Conservation (phyloP, 2,329 filamentous ascomycete species). For the Pezicula neosporulosa region DNA sequence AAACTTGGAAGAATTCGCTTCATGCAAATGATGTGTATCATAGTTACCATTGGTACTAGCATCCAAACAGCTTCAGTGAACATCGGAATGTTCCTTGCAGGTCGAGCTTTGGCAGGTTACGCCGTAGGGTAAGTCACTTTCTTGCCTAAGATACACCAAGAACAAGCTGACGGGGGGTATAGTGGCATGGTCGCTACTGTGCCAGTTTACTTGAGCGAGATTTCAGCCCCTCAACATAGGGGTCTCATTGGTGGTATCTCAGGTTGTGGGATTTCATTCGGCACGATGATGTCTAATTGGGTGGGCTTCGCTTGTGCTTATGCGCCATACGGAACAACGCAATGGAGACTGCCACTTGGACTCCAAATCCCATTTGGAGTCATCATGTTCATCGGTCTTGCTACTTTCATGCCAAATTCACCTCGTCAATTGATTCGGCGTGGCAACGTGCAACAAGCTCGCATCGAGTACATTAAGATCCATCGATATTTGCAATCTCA, state of each 20-base stretch:
- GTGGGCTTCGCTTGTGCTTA: conserved; percentile 52
- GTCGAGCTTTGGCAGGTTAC: conserved; percentile 42
- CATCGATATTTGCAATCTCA: conserved; percentile 40
- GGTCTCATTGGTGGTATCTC: conserved; percentile 30
- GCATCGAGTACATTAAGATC: conserved; percentile 43
- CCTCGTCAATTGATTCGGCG: conserved; percentile 48
- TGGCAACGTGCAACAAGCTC: conserved; percentile 45
- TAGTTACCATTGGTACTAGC: conserved; percentile 50
- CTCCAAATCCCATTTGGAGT: conserved; percentile 55
- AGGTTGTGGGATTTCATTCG: conserved; percentile 51
- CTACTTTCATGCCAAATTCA: conserved; percentile 54
- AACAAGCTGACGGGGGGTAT: conserved; percentile 18
- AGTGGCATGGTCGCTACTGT: conserved; percentile 20
- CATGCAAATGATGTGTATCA: conserved; percentile 49
- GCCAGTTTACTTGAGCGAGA: conserved; percentile 26
- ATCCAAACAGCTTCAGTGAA: conserved; percentile 53
- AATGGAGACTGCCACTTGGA: conserved; percentile 52
- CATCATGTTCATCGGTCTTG: conserved; percentile 48
- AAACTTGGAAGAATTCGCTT: conserved; percentile 49
- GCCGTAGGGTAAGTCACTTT: conserved; percentile 37
- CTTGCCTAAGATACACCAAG: neutral
- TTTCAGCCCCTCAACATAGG: conserved; percentile 19
- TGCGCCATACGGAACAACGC: conserved; percentile 46
- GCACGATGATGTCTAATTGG: conserved; percentile 55
- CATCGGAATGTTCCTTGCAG: conserved; percentile 50